Base-by-base conservation (phyloP, 306 rosid genomes). In the Fagus crenata region DNA sequence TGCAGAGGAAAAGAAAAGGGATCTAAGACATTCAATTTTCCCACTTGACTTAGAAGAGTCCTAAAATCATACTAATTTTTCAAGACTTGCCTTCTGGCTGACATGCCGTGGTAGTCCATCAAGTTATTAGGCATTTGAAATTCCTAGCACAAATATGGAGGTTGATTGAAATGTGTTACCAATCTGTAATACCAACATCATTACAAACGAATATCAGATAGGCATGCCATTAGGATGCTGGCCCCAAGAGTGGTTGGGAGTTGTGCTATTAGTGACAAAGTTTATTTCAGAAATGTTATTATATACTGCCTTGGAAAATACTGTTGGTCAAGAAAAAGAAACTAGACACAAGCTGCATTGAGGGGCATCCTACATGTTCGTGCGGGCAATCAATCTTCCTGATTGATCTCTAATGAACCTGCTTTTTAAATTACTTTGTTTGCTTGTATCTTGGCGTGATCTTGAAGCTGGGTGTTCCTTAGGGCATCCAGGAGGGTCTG, bases 21-120 rank as follows among this genome's bases (percentile, higher is more conserved):
- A 83, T 75, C 14, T 56, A 71, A 54, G 60, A 79, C 53, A 55
- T 67, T 59, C 77, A 69, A 40, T 41, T 49, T 74, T n/a, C 31
- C 15, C 49, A 59, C 61, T 53, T 64, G 55, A 28, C 74, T 22
- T 77, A 74, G 75, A 81, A 70, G 80, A 84, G 60, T 67, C 58
- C 31, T 56, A 71, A 73, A 43, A 18, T 74, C 36, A 3, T 53
- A 5, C 28, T 49, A 3, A 72, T 73, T 63, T 67, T 56, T 69
- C 79, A 71, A 49, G 39, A 69, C 33, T 55, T 36, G 63, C 55
- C 51, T 81, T 67, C 31, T 17, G 75, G 75, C 55, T 71, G 31
- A 39, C 17, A 59, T 18, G 4, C 63, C 35, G 31, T 68, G 46
- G 53, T 60, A 68, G 42, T 69, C 31, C 11, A 37, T 55, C 55